Evolutionary conservation across 441 rosid species (phyloP).

Genomic region (Adansonia gregorii): DNA sequence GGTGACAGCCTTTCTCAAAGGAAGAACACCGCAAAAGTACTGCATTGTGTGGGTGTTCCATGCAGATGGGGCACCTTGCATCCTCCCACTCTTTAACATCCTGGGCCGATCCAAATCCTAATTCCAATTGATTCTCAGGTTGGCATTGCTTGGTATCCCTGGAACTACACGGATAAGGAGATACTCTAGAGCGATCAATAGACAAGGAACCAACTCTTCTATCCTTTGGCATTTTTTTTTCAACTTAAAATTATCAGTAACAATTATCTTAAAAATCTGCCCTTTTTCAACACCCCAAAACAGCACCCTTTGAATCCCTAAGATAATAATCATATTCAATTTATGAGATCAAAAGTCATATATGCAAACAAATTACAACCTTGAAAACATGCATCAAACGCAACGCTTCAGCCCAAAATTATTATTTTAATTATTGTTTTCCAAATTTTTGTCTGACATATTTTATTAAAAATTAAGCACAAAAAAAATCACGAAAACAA

Average conservation of each 20-base stretch:
- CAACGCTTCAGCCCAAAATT: background rate
- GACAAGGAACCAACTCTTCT: conserved; percentile 33
- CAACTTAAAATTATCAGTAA: conserved; percentile 23
- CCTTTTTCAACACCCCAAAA: conserved; percentile 22
- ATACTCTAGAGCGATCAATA: conserved; percentile 36
- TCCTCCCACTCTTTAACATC: conserved; percentile 61
- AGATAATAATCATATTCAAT: conserved; percentile 15
- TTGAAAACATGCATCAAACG: background rate
- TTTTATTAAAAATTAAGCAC: too few species aligned
- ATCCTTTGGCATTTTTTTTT: conserved; percentile 40
- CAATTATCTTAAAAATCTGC: conserved; percentile 26
- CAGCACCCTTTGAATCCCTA: conserved; percentile 25
- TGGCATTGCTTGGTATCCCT: conserved; percentile 37
- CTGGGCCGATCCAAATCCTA: conserved; percentile 28
- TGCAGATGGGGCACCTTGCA: conserved; percentile 61
- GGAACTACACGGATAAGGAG: conserved; percentile 57
- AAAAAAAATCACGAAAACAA: too few species aligned
- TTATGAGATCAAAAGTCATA: conserved; percentile 4
- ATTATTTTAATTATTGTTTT: too few species aligned
- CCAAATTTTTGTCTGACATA: too few species aligned
- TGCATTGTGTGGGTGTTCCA: conserved; percentile 75
- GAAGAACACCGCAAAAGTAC: conserved; percentile 63
- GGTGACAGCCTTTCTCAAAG: conserved; percentile 56
- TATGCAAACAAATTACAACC: background rate
- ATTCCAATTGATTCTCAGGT: conserved; percentile 27